Evolutionary conservation across 2,329 filamentous ascomycete species (phyloP).

Genomic region (Stagonosporopsis tanaceti): DNA sequence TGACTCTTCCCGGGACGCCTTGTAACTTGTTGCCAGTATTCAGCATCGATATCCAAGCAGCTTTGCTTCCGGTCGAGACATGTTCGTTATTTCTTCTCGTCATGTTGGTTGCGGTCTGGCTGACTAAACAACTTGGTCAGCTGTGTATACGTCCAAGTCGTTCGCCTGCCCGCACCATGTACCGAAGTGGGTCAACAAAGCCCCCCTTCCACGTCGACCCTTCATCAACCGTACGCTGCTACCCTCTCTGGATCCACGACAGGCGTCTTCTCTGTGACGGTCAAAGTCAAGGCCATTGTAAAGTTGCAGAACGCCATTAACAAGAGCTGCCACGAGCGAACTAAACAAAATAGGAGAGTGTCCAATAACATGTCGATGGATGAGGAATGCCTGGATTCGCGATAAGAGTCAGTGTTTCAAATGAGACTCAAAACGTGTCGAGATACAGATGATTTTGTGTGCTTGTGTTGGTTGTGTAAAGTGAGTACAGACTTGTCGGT

Average conservation of each 20-base stretch:
- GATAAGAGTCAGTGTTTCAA: too few species aligned
- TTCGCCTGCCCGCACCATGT: too few species aligned
- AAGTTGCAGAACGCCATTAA: conserved; percentile 3
- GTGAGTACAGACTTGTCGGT: conserved; percentile 7
- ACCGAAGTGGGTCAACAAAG: not conserved
- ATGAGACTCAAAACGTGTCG: not conserved
- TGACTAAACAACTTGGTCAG: not conserved
- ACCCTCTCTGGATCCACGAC: not conserved
- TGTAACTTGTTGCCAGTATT: not conserved
- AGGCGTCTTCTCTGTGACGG: conserved; percentile 4
- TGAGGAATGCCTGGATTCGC: not conserved
- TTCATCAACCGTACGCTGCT: conserved; percentile 9
- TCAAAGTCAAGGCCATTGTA: conserved; percentile 4
- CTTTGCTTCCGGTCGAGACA: not conserved
- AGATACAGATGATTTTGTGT: conserved; percentile 6
- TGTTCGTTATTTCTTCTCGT: not conserved
- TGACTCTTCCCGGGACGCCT: too few species aligned
- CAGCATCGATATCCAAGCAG: not conserved
- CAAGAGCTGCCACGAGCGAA: conserved; percentile 8
- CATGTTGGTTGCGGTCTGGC: not conserved
- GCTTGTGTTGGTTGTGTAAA: conserved; percentile 1
- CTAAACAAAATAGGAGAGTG: conserved; percentile 3
- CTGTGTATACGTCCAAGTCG: not conserved
- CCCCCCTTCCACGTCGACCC: not conserved
- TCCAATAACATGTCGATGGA: conserved; percentile 1